Percentiles rank a stretch among this genome's conserved stretches.
phyloP scores from a whole-genome alignment of 148 eudicot genomes.

The Rhododendron henanense region DNA sequence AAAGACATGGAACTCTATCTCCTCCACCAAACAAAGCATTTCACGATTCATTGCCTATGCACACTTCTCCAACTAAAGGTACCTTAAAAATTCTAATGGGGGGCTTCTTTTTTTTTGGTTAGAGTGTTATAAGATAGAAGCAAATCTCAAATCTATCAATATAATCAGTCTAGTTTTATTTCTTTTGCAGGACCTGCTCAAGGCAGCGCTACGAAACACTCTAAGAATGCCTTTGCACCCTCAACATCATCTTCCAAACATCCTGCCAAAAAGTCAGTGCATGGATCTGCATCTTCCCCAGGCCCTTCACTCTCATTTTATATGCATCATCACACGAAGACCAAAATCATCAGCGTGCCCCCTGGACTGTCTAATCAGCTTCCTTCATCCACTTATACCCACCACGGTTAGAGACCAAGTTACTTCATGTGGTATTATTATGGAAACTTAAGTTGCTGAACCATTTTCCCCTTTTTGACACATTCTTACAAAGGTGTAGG shows the following conservation, averaged over 20 bases:
- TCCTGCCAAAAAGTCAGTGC: constrained; percentile 17
- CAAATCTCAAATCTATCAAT: background rate
- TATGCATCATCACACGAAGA: constrained; percentile 38
- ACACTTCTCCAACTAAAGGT: constrained; percentile 24
- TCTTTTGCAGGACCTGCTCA: constrained; percentile 25
- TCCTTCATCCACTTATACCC: constrained; percentile 24
- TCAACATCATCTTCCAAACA: constrained; percentile 17
- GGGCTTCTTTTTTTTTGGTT: background rate
- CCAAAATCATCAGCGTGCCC: constrained; percentile 20
- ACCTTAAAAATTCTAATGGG: background rate
- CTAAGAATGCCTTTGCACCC: constrained; percentile 25
- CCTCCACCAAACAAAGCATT: constrained; percentile 14
- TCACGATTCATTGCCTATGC: constrained; percentile 20
- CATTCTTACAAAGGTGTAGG: constrained; percentile 22
- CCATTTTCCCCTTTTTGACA: constrained; percentile 3
- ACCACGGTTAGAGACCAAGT: constrained; percentile 35
- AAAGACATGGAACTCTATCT: constrained; percentile 15
- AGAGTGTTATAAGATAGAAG: background rate
- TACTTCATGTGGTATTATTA: background rate
- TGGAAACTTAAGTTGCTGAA: background rate
- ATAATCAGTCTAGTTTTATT: background rate
- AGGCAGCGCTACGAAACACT: background rate
- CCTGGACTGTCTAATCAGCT: constrained; percentile 27
- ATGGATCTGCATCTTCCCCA: constrained; percentile 19
- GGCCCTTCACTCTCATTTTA: constrained; percentile 16